Evolutionary conservation across 2,329 filamentous ascomycete species (phyloP).

Genomic region (Massarina eburnea): DNA sequence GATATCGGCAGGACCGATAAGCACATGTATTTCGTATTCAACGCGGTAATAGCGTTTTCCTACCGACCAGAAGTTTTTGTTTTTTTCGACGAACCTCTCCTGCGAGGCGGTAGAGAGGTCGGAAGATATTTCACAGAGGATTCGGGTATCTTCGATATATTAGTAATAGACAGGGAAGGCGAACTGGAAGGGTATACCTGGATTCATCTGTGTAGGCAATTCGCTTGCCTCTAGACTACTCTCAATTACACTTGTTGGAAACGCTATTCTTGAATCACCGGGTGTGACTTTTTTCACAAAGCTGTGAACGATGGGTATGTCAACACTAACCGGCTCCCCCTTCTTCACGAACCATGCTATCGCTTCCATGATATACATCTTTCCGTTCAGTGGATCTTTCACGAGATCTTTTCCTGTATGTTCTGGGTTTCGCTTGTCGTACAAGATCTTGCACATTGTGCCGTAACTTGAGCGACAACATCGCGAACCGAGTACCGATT

Average conservation of each 20-base stretch:
- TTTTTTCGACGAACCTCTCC: conserved; percentile 39
- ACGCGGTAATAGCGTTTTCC: conserved; percentile 38
- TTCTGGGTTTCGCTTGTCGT: conserved; percentile 36
- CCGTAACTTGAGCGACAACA: conserved; percentile 43
- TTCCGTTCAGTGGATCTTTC: conserved; percentile 36
- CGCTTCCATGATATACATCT: conserved; percentile 38
- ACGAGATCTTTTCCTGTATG: conserved; percentile 27
- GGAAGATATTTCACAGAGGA: conserved; percentile 41
- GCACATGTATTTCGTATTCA: conserved; percentile 40
- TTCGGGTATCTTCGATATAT: conserved; percentile 24
- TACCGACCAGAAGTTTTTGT: conserved; percentile 39
- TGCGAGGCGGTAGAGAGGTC: conserved; percentile 35
- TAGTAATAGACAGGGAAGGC: background rate
- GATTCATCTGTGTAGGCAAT: conserved; percentile 32
- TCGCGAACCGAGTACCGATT: conserved; percentile 47
- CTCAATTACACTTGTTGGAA: conserved; percentile 37
- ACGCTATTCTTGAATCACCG: conserved; percentile 33
- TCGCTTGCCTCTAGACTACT: conserved; percentile 23
- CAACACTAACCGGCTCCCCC: conserved; percentile 36
- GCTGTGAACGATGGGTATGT: conserved; percentile 36
- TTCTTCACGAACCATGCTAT: conserved; percentile 44
- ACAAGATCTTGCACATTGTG: conserved; percentile 41
- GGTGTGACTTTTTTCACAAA: conserved; percentile 37
- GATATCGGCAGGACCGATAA: conserved; percentile 44
- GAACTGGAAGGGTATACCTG: conserved; percentile 14